Percentiles rank a stretch among this genome's conserved stretches.
phyloP scores from a whole-genome alignment of 176 grass and related monocot genomes.

The Calamus simplicifolius region DNA sequence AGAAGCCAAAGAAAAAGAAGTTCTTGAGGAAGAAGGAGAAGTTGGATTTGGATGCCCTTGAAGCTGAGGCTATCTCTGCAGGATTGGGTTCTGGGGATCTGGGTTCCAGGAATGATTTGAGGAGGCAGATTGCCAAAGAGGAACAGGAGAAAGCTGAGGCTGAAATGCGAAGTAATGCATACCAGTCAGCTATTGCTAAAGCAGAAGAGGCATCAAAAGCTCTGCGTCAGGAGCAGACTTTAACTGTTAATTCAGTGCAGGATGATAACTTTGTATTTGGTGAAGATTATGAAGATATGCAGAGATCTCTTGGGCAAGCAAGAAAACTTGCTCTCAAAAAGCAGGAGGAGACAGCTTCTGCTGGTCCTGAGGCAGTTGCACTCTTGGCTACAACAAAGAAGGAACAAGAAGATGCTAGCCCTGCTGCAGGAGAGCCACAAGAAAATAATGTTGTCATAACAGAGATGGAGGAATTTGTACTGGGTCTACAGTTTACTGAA shows the following conservation, averaged over 20 bases:
- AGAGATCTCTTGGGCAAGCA: constrained; percentile 71
- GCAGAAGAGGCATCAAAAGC: constrained; percentile 73
- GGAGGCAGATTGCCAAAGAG: constrained; percentile 42
- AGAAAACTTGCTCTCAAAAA: constrained; percentile 71
- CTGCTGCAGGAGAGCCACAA: constrained; percentile 31
- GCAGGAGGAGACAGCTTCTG: constrained; percentile 43
- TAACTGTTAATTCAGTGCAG: constrained; percentile 20
- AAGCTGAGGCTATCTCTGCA: constrained; percentile 75
- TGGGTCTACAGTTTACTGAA: constrained; percentile 79
- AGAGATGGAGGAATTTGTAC: constrained; percentile 90
- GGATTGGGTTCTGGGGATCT: constrained; percentile 70
- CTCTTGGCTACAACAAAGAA: constrained; percentile 45
- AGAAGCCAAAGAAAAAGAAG: constrained; percentile 99
- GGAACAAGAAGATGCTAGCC: constrained; percentile 35
- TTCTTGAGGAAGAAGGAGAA: constrained; percentile 91
- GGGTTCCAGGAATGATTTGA: constrained; percentile 70
- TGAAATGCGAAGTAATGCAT: constrained; percentile 62
- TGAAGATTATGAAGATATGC: constrained; percentile 92
- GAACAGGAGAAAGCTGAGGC: constrained; percentile 69
- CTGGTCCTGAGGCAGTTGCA: constrained; percentile 46
- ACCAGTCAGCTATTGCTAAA: constrained; percentile 66
- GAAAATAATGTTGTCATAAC: constrained; percentile 73
- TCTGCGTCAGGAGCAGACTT: constrained; percentile 51
- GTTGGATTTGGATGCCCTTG: constrained; percentile 77
- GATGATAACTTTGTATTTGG: constrained; percentile 64